Evolutionary conservation across 345 rosid species (phyloP), one percentile per base, ranked within the genome.

Genomic region (Salix purpurea): DNA sequence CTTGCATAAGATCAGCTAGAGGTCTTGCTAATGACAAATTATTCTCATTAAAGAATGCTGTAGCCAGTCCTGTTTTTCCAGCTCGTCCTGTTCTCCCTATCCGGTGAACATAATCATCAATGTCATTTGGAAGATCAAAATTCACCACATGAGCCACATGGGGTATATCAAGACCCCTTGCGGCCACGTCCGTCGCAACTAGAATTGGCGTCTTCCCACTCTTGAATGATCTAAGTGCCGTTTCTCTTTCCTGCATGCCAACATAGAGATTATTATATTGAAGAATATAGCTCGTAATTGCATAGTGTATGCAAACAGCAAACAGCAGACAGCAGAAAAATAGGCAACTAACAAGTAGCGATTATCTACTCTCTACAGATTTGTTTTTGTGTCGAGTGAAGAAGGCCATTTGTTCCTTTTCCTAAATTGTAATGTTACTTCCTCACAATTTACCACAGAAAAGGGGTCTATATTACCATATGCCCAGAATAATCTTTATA

Each of bases 71-170:
- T 36, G 90, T 65, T 68, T 96, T 96, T 40, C 99, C 99, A 26
- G 99, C 99, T 65, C 99, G 91, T 50, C 99, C 99, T 66, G 99
- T 96, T 32, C 99, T 76, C 72, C 99, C 99, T 74, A 96, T 96
- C 54, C 98, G 90, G 81, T 96, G 99, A 28, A 96, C 99, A 70
- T 96, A 96, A 81, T 96, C 99, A 66, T 96, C 98, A 26, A 96
- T 96, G 80, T 96, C 99, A 74, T 93, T 93, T 6, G 99, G 99
- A 48, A 96, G 96, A 85, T 96, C 98, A 60, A 96, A 96, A 79
- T 96, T 96, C 68, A 96, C 97, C 5, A 96, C 99, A 39, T 96
- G 99, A 66, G 99, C 86, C 58, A 96, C 99, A 39, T 92, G 94
- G 26, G 99, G 99, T 60, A 96, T 92, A 82, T 96, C 99, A 42